Percentiles rank a stretch among this genome's conserved stretches.
Conservation (phyloP, 1,139 yeast genomes). For the Pichia sp. region DNA sequence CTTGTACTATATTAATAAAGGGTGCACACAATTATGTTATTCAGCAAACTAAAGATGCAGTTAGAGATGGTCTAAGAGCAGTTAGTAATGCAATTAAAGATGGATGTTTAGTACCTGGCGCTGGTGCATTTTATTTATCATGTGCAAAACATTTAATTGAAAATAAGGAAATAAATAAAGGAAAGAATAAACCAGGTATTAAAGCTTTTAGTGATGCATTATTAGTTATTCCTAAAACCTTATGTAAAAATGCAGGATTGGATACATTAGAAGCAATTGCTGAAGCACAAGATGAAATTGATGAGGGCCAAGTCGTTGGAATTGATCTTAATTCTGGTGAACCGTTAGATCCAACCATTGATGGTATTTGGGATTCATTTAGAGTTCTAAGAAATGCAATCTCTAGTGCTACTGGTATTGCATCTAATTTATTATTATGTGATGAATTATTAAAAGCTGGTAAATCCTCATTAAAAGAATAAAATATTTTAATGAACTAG, state of each 20-base stretch:
- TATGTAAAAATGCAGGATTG: slow-evolving; percentile 87
- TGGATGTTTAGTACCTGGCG: slow-evolving; percentile 86
- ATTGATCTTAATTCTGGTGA: slow-evolving; percentile 88
- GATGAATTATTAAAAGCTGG: slow-evolving; percentile 97
- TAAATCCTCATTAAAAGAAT: slow-evolving; percentile 41
- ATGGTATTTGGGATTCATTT: slow-evolving; percentile 95
- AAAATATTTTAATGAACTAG: neutral
- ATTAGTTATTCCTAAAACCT: slow-evolving; percentile 85
- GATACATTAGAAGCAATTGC: slow-evolving; percentile 89
- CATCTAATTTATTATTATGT: slow-evolving; percentile 84
- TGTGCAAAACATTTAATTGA: slow-evolving; percentile 64
- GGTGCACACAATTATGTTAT: slow-evolving; percentile 89
- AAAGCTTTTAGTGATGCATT: slow-evolving; percentile 92
- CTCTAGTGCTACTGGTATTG: slow-evolving; percentile 89
- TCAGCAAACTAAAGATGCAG: slow-evolving; percentile 92
- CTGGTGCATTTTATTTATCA: slow-evolving; percentile 90
- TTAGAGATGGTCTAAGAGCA: slow-evolving; percentile 93
- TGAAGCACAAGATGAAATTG: slow-evolving; percentile 83
- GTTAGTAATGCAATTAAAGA: slow-evolving; percentile 90
- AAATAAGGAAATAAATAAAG: slow-evolving; percentile 55
- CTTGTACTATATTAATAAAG: slow-evolving; percentile 86
- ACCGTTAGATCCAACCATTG: slow-evolving; percentile 90
- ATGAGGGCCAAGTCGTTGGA: slow-evolving; percentile 79
- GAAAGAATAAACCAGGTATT: slow-evolving; percentile 84
- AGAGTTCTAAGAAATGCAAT: slow-evolving; percentile 90